Evolutionary conservation across 495 filamentous ascomycete species (phyloP), one percentile per base, ranked within the genome.

Genomic region (Penicillium herquei): DNA sequence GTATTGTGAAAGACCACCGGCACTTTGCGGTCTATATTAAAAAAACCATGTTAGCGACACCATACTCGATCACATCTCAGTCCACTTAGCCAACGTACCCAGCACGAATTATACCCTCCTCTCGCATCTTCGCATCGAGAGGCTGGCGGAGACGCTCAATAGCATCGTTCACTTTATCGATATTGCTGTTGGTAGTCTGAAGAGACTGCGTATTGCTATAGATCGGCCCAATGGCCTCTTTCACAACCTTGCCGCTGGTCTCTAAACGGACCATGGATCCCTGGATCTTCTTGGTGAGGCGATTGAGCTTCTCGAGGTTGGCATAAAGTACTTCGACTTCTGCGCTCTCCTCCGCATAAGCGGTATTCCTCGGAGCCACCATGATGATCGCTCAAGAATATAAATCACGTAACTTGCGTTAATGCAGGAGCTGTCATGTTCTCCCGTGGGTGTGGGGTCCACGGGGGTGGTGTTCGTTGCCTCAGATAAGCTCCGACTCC

Each of bases 231-330:
- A 96, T 91, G 9, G 95, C 91, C 56, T 96, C 87, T 55, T 92
- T 87, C 13, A 98, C 91, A 46, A 86, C 91, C 67, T 91, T 90
- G 16, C 91, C 94, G 46, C 88, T 91, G 32, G 86, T 85, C 58
- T 96, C 90, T 11, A 99, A 75, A 61, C 93, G 84, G 32, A 85
- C 84, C 49, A 96, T 79, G 30, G 91, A 95, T 16, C 89, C 86
- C 69, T 92, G 84, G 58, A 99, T 96, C 77, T 95, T 96, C 74
- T 92, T 96, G 32, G 90, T 96, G 63, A 98, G 82, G 47, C 74
- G 65, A 54, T 85, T 84, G 58, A 86, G 78, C 72, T 87, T 88
- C 55, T 83, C 80, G 52, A 86, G 77, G 63, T 85, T 85, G 45
- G 85, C 84, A 56, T 79, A 81, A 14, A 88, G 69, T 33, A 88